A percentile compares a stretch with the other conserved stretches of the same genome.
Conservation (phyloP, 2,329 filamentous ascomycete species). For the Arthrobotrys megalospora region DNA sequence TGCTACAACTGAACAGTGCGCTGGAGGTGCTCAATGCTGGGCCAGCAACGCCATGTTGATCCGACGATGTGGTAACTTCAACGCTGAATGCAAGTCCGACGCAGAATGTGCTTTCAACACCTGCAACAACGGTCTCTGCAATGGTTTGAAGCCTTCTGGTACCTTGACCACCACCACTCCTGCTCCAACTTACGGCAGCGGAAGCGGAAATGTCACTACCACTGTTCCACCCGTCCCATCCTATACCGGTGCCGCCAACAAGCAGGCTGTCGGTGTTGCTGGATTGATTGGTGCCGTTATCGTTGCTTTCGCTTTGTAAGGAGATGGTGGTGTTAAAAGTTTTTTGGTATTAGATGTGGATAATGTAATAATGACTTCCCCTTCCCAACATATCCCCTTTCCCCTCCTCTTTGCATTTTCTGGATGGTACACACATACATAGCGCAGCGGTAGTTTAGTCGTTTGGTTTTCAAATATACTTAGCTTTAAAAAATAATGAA, state of each 20-base stretch:
- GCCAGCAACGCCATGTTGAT: conserved; percentile 36
- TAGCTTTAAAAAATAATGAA: conserved; percentile 22
- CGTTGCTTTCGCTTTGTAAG: conserved; percentile 48
- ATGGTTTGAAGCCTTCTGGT: conserved; percentile 38
- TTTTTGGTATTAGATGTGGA: conserved; percentile 9
- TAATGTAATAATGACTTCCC: conserved; percentile 20
- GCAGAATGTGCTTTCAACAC: conserved; percentile 36
- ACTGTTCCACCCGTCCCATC: conserved; percentile 10
- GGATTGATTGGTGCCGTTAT: conserved; percentile 43
- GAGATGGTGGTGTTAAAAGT: background rate
- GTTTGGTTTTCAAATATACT: conserved; percentile 9
- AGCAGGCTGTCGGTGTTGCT: conserved; percentile 28
- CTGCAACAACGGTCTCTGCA: conserved; percentile 45
- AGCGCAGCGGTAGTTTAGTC: conserved; percentile 4
- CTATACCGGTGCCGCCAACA: conserved; percentile 48
- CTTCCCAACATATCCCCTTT: background rate
- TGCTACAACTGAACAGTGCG: conserved; percentile 31
- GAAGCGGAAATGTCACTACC: conserved; percentile 34
- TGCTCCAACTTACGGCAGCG: conserved; percentile 12
- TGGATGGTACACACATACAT: conserved; percentile 10
- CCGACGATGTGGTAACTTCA: conserved; percentile 42
- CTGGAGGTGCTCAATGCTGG: conserved; percentile 40
- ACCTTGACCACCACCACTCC: conserved; percentile 11
- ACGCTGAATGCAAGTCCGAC: conserved; percentile 34
- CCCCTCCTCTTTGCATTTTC: conserved; percentile 2